Conservation (phyloP, 169 alveolate genomes). For the Pseudocohnilembus persalinus region DNA sequence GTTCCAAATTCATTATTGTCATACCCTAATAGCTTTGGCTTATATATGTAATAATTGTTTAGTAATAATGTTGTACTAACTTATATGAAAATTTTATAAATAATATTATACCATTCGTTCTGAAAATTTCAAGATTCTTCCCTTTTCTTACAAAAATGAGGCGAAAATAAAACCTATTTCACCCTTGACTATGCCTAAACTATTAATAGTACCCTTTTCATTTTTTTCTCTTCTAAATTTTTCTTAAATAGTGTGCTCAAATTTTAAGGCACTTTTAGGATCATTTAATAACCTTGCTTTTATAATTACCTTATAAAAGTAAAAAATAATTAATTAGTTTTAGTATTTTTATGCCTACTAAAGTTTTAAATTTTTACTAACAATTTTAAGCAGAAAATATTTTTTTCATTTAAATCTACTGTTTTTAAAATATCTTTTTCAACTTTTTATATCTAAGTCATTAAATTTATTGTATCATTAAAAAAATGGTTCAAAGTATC, state of each 20-base stretch:
- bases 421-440: too few species aligned
- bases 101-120: not conserved
- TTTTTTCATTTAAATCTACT: too few species aligned
- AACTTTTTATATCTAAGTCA: too few species aligned
- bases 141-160: not conserved
- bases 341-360: not conserved
- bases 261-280: not conserved
- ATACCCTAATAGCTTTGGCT: not conserved
- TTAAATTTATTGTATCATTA: too few species aligned
- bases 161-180: not conserved
- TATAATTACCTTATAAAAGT: not conserved
- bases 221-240: not conserved
- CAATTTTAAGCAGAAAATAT: not conserved
- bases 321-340: too few species aligned
- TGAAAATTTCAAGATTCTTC: not conserved
- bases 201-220: not conserved
- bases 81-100: too few species aligned
- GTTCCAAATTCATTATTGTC: not conserved
- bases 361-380: not conserved
- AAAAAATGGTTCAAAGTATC: too few species aligned
- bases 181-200: not conserved
- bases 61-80: not conserved
- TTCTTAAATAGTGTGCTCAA: not conserved
- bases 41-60: too few species aligned
- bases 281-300: not conserved